Percentiles rank a stretch among this genome's conserved stretches.
Evolutionary conservation across 2,329 filamentous ascomycete species (phyloP).

Genomic region (Graphilbum ipis-grandicollis): DNA sequence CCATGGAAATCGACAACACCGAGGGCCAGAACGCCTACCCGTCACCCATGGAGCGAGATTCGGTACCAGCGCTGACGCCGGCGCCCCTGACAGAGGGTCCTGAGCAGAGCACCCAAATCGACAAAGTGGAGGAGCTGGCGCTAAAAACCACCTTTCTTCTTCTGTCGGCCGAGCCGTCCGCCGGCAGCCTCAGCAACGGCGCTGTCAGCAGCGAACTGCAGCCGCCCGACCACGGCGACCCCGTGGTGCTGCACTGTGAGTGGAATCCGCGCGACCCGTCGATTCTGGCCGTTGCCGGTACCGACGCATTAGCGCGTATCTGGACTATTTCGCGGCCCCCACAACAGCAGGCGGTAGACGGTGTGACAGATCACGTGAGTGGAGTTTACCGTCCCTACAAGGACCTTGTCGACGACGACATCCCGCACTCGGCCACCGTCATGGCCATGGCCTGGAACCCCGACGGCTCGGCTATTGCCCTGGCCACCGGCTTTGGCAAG

Average conservation of each 20-base stretch:
- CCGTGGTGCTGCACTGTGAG: constrained; percentile 50
- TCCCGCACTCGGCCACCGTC: constrained; percentile 32
- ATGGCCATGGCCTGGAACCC: constrained; percentile 44
- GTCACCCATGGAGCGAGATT: constrained; percentile 43
- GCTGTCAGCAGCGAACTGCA: constrained; percentile 7
- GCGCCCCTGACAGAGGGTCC: constrained; percentile 40
- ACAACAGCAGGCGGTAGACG: constrained; percentile 24
- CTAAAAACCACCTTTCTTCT: constrained; percentile 43
- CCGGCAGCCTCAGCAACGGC: constrained; percentile 17
- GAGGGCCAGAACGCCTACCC: constrained; percentile 43
- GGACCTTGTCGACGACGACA: constrained; percentile 34
- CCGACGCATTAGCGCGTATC: constrained; percentile 52
- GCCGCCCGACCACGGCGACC: constrained; percentile 25
- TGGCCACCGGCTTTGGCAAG: constrained; percentile 37
- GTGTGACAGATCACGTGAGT: constrained; percentile 29
- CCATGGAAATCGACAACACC: constrained; percentile 42
- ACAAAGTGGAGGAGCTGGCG: constrained; percentile 43
- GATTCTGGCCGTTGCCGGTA: constrained; percentile 49
- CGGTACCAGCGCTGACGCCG: constrained; percentile 32
- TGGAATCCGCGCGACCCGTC: constrained; percentile 49
- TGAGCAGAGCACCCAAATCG: constrained; percentile 46
- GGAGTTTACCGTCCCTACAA: constrained; percentile 22
- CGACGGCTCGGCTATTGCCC: constrained; percentile 35
- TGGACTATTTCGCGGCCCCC: constrained; percentile 44
- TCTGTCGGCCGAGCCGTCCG: constrained; percentile 25